Conservation (phyloP, 371 early-diverging fungal species). For the Mortierella sp. region DNA sequence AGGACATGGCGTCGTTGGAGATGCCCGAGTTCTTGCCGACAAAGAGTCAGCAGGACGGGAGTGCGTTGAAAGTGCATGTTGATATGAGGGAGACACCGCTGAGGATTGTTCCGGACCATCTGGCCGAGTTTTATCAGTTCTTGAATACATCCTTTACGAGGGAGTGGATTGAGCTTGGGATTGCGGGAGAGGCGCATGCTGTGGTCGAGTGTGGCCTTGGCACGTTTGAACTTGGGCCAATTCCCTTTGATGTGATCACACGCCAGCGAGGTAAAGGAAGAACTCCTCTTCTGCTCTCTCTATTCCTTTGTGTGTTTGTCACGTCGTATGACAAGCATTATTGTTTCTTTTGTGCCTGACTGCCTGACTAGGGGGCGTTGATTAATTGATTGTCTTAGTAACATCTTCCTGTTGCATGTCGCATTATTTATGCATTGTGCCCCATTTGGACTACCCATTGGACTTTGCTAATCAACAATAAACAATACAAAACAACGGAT, state of each 20-base stretch:
- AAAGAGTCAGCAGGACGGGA: constrained; percentile 37
- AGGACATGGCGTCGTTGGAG: constrained; percentile 27
- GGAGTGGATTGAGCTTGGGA: constrained; percentile 47
- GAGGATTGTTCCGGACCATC: constrained; percentile 14
- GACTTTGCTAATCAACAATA: constrained; percentile 6
- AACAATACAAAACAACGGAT: background rate
- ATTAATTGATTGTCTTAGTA: background rate
- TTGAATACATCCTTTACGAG: constrained; percentile 40
- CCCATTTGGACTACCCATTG: background rate
- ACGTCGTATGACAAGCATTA: background rate
- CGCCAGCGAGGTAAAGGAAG: constrained; percentile 45
- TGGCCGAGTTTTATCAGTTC: constrained; percentile 35
- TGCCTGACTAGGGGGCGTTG: background rate
- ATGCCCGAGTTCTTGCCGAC: constrained; percentile 34
- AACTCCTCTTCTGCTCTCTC: too few relatives aligned
- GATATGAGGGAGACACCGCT: constrained; percentile 12
- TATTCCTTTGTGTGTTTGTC: background rate
- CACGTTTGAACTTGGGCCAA: constrained; percentile 53
- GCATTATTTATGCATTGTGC: background rate
- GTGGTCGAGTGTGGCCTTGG: constrained; percentile 50
- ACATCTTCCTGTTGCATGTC: background rate
- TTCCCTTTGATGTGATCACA: constrained; percentile 40
- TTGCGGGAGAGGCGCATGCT: constrained; percentile 39
- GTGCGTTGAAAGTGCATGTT: constrained; percentile 31
- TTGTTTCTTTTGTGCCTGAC: background rate